Base-by-base conservation (phyloP, 1,284 basidiomycete genomes). In the Ceratobasidium sp. region DNA sequence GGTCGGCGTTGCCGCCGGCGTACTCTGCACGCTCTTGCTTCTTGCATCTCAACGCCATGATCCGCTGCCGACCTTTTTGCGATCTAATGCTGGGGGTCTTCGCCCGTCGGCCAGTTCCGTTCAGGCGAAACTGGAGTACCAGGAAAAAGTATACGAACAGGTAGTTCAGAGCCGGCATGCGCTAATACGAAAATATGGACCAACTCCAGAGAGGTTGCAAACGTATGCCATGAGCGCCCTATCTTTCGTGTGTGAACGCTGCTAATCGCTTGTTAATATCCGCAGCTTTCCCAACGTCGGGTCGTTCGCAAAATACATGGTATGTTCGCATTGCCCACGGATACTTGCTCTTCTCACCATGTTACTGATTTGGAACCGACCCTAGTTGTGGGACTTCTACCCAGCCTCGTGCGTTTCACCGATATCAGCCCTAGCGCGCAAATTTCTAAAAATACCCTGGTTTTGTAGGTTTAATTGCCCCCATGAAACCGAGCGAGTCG, bases 401-500 rank as follows among this genome's bases (percentile, higher is more conserved):
- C 80, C 77, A 26, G 80, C 81, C 4, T 48, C 80, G 71, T 75
- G 48, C 54, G 71, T 65, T 13, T n/a, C 12, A 57, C n/a, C n/a
- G n/a, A n/a, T n/a, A n/a, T n/a, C n/a, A n/a, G n/a, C n/a, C n/a
- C n/a, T n/a, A n/a, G n/a, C n/a, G n/a, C n/a, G n/a, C n/a, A n/a
- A n/a, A n/a, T n/a, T n/a, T n/a, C n/a, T 26, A 3, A 12, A n/a
- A n/a, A n/a, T n/a, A n/a, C n/a, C n/a, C n/a, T n/a, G n/a, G n/a
- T 33, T 65, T n/a, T n/a, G n/a, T n/a, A n/a, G 71, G 17, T 81
- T 81, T 69, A 81, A 81, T 57, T 82, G 81, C 50, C 81, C 81
- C 7, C 78, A 79, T 57, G 80, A 81, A 28, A 64, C 78, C 13
- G 79, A 81, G 62, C 79, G 81, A 26, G 56, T 82, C 15, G 81